Conservation (phyloP, 441 rosid species). For the Gossypium lobatum region DNA sequence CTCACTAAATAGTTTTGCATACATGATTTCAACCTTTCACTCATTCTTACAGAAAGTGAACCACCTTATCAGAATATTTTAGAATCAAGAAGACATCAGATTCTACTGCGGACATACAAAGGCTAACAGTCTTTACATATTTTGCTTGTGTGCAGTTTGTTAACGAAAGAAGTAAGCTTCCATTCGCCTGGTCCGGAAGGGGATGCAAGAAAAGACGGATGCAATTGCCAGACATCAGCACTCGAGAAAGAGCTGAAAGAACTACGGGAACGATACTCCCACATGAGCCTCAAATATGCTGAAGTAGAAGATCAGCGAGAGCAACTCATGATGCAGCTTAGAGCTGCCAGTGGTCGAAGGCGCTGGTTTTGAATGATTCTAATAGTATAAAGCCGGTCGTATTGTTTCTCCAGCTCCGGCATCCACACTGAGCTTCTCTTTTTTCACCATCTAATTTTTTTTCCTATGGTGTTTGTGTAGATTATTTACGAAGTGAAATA, state of each 20-base stretch:
- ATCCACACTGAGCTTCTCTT: background rate
- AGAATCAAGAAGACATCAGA: background rate
- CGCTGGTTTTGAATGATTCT: slow-evolving; percentile 30
- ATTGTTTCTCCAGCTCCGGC: background rate
- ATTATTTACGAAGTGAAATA: background rate
- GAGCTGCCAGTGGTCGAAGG: slow-evolving; percentile 24
- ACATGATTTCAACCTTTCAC: background rate
- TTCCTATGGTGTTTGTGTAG: background rate
- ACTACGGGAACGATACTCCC: slow-evolving; percentile 42
- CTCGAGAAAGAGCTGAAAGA: slow-evolving; percentile 45
- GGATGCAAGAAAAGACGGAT: slow-evolving; percentile 7
- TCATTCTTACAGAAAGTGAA: background rate
- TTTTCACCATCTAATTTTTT: background rate
- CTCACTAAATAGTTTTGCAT: background rate
- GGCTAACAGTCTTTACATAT: background rate
- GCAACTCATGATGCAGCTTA: slow-evolving; percentile 49
- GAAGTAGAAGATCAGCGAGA: slow-evolving; percentile 55
- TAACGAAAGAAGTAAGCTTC: slow-evolving; percentile 22
- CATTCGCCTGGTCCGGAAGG: slow-evolving; percentile 13
- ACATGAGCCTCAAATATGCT: slow-evolving; percentile 63
- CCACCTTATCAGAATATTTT: background rate
- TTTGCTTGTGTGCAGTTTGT: slow-evolving; percentile 29
- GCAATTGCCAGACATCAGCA: slow-evolving; percentile 7
- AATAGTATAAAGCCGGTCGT: background rate
- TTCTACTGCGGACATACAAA: background rate